Evolutionary conservation across 208 protist genomes (phyloP).

Genomic region (Trypanosoma mega): DNA sequence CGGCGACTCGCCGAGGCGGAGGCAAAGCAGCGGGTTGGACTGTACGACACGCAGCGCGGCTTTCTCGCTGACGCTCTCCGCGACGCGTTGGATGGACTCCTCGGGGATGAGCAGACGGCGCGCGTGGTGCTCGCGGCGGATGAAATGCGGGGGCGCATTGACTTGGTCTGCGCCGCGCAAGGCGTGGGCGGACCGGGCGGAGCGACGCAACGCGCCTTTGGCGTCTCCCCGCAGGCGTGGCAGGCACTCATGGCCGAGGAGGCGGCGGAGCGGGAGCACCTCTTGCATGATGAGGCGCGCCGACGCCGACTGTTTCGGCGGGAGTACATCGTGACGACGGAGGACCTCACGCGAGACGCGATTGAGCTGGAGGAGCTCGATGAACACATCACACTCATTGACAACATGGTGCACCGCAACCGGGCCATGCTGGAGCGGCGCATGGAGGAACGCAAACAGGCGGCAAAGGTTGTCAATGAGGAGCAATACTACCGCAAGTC

Average conservation of each 20-base stretch:
- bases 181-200: not conserved
- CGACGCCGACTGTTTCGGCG: constrained; percentile 53
- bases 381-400: constrained; percentile 48
- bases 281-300: constrained; percentile 49
- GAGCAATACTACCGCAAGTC: constrained; percentile 73
- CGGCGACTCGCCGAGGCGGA: constrained; percentile 23
- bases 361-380: constrained; percentile 54
- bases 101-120: constrained; percentile 49
- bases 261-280: constrained; percentile 34
- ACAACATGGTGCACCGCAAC: constrained; percentile 46
- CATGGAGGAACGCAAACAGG: constrained; percentile 49
- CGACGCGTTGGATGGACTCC: constrained; percentile 38
- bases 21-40: constrained; percentile 17
- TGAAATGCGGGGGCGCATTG: constrained; percentile 58
- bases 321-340: constrained; percentile 41
- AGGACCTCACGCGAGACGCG: constrained; percentile 40
- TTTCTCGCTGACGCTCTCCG: constrained; percentile 21
- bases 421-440: constrained; percentile 61
- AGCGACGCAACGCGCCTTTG: constrained; percentile 6
- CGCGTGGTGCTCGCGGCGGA: constrained; percentile 51
- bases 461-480: constrained; percentile 39
- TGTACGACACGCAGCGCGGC: constrained; percentile 16
- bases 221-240: constrained; percentile 31
- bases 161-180: constrained; percentile 32
- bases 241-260: constrained; percentile 47